These are phyloP conservation scores for Phytophthora meadii DNA, from an alignment of 352 stramenopile species.

Conservation along the genomic window DNA sequence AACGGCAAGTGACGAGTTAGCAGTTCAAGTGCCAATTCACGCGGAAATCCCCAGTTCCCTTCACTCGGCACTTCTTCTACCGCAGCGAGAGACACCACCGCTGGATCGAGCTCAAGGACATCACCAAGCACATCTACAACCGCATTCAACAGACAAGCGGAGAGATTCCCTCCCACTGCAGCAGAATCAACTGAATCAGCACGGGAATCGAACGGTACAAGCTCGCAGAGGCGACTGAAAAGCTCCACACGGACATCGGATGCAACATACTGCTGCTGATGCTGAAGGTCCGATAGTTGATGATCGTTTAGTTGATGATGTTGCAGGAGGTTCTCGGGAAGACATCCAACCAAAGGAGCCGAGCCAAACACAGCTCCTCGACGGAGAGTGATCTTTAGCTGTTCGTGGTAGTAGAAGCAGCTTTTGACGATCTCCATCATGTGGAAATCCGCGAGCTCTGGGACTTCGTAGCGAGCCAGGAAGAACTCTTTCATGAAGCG, in stretches of 20 bases:
- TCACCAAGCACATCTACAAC: slow-evolving; percentile 71
- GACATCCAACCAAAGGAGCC: slow-evolving; percentile 15
- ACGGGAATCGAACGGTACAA: slow-evolving; percentile 51
- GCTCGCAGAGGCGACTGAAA: slow-evolving; percentile 65
- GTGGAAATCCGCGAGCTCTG: slow-evolving; percentile 68
- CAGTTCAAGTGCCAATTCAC: slow-evolving; percentile 40
- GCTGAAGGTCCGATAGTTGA: slow-evolving; percentile 13
- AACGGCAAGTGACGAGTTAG: slow-evolving; percentile 52
- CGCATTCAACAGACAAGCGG: slow-evolving; percentile 46
- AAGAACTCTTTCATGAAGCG: slow-evolving; percentile 71
- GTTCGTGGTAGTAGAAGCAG: slow-evolving; percentile 59
- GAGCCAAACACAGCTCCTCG: slow-evolving; percentile 19
- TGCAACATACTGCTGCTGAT: slow-evolving; percentile 28
- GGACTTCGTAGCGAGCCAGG: slow-evolving; percentile 57
- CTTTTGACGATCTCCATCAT: slow-evolving; percentile 79
- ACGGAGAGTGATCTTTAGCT: slow-evolving; percentile 28
- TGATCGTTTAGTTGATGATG: slow-evolving; percentile 20
- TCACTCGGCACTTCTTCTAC: slow-evolving; percentile 33
- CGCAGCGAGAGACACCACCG: slow-evolving; percentile 39
- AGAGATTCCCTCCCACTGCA: slow-evolving; percentile 45
- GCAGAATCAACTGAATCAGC: background rate
- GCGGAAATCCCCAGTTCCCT: slow-evolving; percentile 43
- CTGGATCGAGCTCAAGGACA: slow-evolving; percentile 62
- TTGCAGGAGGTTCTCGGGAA: slow-evolving; percentile 27
- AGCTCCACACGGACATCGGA: slow-evolving; percentile 58